Conservation (phyloP, 192 early-diverging fungal genomes). For the Phlyctochytrium bullatum region DNA sequence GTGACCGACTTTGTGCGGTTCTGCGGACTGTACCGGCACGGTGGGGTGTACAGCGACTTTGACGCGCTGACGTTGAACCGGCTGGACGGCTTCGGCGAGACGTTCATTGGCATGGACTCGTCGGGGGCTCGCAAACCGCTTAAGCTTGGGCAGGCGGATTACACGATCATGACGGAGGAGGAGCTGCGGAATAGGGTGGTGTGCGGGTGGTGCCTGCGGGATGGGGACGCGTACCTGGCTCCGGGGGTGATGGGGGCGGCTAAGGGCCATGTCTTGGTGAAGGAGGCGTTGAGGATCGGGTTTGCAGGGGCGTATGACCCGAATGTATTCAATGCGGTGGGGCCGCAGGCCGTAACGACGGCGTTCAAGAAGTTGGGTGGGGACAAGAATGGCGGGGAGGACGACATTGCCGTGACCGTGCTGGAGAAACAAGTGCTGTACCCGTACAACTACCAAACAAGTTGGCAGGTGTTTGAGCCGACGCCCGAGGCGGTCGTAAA, state of each 20-base stretch:
- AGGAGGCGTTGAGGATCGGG: conserved; percentile 24
- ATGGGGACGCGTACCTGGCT: conserved; percentile 27
- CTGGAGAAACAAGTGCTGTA: conserved; percentile 17
- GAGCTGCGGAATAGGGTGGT: neutral
- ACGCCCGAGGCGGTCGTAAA: conserved; percentile 1
- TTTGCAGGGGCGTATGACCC: conserved; percentile 28
- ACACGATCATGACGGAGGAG: neutral
- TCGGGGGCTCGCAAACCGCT: neutral
- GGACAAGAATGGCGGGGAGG: neutral
- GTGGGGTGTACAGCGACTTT: conserved; percentile 34
- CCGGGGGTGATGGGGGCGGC: conserved; percentile 31
- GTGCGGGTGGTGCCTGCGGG: conserved; percentile 28
- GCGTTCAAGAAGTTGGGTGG: conserved; percentile 21
- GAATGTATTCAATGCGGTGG: conserved; percentile 34
- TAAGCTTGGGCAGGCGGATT: neutral
- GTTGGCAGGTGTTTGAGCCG: conserved; percentile 31
- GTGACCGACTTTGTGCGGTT: conserved; percentile 36
- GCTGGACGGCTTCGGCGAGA: neutral
- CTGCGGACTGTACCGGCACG: conserved; percentile 25
- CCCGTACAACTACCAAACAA: conserved; percentile 31
- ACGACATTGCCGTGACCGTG: neutral
- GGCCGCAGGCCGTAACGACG: conserved; percentile 31
- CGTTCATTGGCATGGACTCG: conserved; percentile 10
- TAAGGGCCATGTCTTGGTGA: conserved; percentile 15
- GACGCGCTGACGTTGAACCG: conserved; percentile 25